Conservation (phyloP, 225 moss, liverwort and hornwort species). For the Physcomitrium patens region DNA sequence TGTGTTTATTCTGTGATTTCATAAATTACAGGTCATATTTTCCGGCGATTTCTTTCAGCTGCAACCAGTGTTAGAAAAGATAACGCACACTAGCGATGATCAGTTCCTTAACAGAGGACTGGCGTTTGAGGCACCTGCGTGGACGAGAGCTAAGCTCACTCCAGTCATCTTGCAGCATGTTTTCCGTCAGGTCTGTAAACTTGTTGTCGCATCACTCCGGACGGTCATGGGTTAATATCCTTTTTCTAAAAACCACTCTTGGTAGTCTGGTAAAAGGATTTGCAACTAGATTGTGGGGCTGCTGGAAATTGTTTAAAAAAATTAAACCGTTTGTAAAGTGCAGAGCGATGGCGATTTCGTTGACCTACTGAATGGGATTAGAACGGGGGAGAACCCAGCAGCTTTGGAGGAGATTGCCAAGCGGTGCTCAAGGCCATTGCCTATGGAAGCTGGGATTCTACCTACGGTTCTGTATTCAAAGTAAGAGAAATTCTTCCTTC, state of each 20-base stretch:
- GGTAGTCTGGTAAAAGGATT: neutral
- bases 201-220: too few relatives aligned
- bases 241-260: too few relatives aligned
- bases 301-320: neutral
- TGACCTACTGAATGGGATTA: slow-evolving; percentile 68
- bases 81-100: slow-evolving; percentile 24
- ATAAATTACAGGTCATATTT: slow-evolving; percentile 50
- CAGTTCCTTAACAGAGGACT: slow-evolving; percentile 50
- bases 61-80: slow-evolving; percentile 41
- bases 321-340: slow-evolving; percentile 28
- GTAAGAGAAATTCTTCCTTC: slow-evolving; percentile 36
- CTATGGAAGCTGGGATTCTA: slow-evolving; percentile 51
- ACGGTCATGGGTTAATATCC: too few relatives aligned
- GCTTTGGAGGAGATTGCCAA: slow-evolving; percentile 63
- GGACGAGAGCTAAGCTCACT: slow-evolving; percentile 45
- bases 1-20: neutral
- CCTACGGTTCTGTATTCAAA: slow-evolving; percentile 70
- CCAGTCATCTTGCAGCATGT: slow-evolving; percentile 41
- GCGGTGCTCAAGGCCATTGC: slow-evolving; percentile 61
- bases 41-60: slow-evolving; percentile 56
- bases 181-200: slow-evolving; percentile 44
- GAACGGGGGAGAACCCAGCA: slow-evolving; percentile 64
- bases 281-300: neutral
- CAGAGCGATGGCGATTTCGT: slow-evolving; percentile 69
- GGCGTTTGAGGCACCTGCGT: slow-evolving; percentile 50